Evolutionary conservation across 768 basidiomycete genomes (phyloP).

Genomic region (Rhizopogon salebrosus): DNA sequence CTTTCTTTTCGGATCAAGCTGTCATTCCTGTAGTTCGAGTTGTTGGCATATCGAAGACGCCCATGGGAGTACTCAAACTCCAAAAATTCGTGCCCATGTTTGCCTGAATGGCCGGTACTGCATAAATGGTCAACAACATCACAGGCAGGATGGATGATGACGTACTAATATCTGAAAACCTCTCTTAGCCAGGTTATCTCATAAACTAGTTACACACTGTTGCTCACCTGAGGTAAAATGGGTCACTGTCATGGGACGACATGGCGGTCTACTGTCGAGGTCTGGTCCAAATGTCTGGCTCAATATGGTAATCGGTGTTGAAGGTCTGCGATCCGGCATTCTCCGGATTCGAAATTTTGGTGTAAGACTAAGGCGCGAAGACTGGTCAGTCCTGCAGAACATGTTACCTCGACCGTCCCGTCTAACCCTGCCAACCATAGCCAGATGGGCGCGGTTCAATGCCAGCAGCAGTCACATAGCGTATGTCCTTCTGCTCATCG

Average conservation of each 20-base stretch:
- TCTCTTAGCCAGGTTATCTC: slow-evolving; percentile 13
- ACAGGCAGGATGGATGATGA: slow-evolving; percentile 4
- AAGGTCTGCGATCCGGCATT: slow-evolving; percentile 7
- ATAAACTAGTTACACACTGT: not conserved
- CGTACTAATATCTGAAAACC: slow-evolving; percentile 47
- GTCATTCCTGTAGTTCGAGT: slow-evolving; percentile 98
- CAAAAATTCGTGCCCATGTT: slow-evolving; percentile 95
- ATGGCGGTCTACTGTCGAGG: slow-evolving; percentile 1
- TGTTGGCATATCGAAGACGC: slow-evolving; percentile 95
- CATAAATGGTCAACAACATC: not conserved
- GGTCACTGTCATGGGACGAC: slow-evolving; percentile 52
- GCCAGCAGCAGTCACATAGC: slow-evolving; percentile 2
- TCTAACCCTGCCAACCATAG: slow-evolving; percentile 11
- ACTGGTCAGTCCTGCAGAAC: slow-evolving; percentile 6
- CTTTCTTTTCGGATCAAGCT: slow-evolving; percentile 98
- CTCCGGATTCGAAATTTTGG: slow-evolving; percentile 10
- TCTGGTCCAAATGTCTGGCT: not conserved
- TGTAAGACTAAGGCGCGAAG: not conserved
- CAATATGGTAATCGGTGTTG: not conserved
- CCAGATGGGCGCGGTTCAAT: slow-evolving; percentile 18
- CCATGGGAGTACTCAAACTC: slow-evolving; percentile 99
- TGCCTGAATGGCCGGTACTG: slow-evolving; percentile 92
- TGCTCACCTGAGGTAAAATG: slow-evolving; percentile 73
- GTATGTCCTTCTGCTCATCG: slow-evolving; percentile 10
- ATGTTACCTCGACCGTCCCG: slow-evolving; percentile 27